Conservation (phyloP, 495 filamentous ascomycete species). For the Apiosordaria backusii region DNA sequence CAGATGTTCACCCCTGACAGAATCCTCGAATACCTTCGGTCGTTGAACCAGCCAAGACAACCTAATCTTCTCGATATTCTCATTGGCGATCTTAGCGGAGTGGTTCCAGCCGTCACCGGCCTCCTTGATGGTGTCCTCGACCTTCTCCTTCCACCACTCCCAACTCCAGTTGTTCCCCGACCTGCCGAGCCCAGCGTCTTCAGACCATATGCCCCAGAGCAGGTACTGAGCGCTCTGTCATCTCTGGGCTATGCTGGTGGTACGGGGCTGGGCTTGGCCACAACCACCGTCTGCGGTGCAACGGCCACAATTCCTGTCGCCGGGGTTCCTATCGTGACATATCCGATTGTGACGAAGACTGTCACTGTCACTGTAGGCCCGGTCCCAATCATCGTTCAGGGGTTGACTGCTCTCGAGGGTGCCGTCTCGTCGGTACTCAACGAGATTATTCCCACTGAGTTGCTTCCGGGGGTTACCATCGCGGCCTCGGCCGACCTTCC, state of each 20-base stretch:
- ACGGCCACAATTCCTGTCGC: neutral
- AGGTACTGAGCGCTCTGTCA: neutral
- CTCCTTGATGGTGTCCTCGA: slow-evolving; percentile 3
- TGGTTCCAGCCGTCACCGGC: neutral
- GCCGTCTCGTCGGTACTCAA: neutral
- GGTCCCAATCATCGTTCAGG: neutral
- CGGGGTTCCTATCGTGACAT: neutral
- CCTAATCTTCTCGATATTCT: neutral
- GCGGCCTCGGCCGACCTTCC: neutral
- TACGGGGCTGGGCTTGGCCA: neutral
- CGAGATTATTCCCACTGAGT: neutral
- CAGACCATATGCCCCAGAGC: neutral
- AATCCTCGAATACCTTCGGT: neutral
- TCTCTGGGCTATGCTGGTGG: neutral
- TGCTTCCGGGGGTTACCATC: neutral
- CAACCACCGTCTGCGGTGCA: neutral
- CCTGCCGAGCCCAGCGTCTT: neutral
- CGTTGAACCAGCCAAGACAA: neutral
- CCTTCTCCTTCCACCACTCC: slow-evolving; percentile 1
- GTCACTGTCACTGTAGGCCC: neutral
- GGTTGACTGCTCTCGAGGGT: neutral
- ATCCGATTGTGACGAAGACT: neutral
- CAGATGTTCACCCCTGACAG: neutral
- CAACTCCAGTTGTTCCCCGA: neutral
- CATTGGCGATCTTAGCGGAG: neutral